Evolutionary conservation across 2,329 filamentous ascomycete species (phyloP).

Genomic region (Thielaviopsis euricoi): DNA sequence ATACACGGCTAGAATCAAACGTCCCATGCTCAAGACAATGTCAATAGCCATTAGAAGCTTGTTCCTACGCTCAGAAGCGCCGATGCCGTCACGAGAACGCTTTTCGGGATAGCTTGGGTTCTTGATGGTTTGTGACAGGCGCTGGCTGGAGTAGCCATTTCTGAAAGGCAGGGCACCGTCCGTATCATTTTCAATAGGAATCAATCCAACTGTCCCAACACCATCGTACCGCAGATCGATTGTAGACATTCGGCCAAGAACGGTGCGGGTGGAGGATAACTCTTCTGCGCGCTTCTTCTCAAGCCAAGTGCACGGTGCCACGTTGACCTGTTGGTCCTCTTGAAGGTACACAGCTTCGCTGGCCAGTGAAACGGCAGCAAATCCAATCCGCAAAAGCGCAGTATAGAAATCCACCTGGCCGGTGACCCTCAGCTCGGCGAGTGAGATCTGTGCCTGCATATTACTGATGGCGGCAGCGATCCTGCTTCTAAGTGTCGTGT

Average conservation of each 20-base stretch:
- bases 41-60: slow-evolving; percentile 63
- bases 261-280: slow-evolving; percentile 43
- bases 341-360: slow-evolving; percentile 94
- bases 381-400: slow-evolving; percentile 69
- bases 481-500: not conserved
- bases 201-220: slow-evolving; percentile 36
- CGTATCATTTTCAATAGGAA: slow-evolving; percentile 34
- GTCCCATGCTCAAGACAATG: slow-evolving; percentile 60
- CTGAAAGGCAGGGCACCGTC: slow-evolving; percentile 18
- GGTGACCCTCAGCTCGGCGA: slow-evolving; percentile 64
- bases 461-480: slow-evolving; percentile 55
- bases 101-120: slow-evolving; percentile 20
- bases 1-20: slow-evolving; percentile 42
- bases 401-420: slow-evolving; percentile 94
- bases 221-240: slow-evolving; percentile 34
- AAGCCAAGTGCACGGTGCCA: slow-evolving; percentile 72
- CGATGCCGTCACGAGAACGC: slow-evolving; percentile 47
- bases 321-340: slow-evolving; percentile 60
- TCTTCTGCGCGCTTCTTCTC: slow-evolving; percentile 75
- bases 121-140: slow-evolving; percentile 42
- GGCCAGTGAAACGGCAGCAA: slow-evolving; percentile 76
- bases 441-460: slow-evolving; percentile 78
- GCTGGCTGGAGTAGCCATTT: slow-evolving; percentile 53
- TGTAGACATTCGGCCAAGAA: slow-evolving; percentile 31
- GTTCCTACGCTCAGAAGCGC: slow-evolving; percentile 60